Percentiles rank a stretch among this genome's conserved stretches.
Conservation (phyloP, 2,329 filamentous ascomycete species). For the Acarospora socialis region DNA sequence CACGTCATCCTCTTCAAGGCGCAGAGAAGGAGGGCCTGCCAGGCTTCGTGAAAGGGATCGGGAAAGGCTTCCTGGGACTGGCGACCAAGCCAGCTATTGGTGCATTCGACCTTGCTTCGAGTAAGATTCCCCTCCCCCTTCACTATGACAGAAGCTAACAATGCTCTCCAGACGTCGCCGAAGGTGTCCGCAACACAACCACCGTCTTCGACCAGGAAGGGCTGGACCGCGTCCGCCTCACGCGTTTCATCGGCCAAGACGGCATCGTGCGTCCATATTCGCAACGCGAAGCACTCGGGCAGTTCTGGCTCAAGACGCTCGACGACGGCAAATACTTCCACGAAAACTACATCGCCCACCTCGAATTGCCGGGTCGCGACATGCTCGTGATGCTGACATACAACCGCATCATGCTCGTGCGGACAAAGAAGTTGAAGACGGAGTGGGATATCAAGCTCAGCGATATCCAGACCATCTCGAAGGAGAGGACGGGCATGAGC, state of each 20-base stretch:
- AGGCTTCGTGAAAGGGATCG: conserved; percentile 94
- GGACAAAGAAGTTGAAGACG: conserved; percentile 67
- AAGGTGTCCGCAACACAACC: conserved; percentile 96
- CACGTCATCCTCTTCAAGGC: conserved; percentile 84
- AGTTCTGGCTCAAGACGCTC: conserved; percentile 97
- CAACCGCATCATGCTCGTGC: conserved; percentile 74
- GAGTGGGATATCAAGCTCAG: conserved; percentile 96
- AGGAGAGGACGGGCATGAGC: conserved; percentile 88
- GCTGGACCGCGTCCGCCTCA: conserved; percentile 84
- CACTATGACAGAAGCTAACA: conserved; percentile 7
- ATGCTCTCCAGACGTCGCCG: conserved; percentile 52
- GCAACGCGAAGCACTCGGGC: conserved; percentile 85
- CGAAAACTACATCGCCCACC: conserved; percentile 90
- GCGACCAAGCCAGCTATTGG: conserved; percentile 95
- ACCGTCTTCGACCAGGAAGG: conserved; percentile 94
- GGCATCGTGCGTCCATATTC: conserved; percentile 91
- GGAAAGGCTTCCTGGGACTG: conserved; percentile 85
- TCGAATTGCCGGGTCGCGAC: conserved; percentile 80
- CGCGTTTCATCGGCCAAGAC: conserved; percentile 81
- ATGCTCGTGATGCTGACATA: conserved; percentile 84
- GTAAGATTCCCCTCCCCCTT: conserved; percentile 18
- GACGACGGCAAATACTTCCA: conserved; percentile 98
- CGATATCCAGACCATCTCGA: conserved; percentile 91
- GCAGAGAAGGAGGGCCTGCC: conserved; percentile 88
- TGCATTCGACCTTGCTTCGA: conserved; percentile 91